A percentile compares a stretch with the other conserved stretches of the same genome.
Evolutionary conservation across 1,284 basidiomycete genomes (phyloP).

Genomic region (Irpex sp.): DNA sequence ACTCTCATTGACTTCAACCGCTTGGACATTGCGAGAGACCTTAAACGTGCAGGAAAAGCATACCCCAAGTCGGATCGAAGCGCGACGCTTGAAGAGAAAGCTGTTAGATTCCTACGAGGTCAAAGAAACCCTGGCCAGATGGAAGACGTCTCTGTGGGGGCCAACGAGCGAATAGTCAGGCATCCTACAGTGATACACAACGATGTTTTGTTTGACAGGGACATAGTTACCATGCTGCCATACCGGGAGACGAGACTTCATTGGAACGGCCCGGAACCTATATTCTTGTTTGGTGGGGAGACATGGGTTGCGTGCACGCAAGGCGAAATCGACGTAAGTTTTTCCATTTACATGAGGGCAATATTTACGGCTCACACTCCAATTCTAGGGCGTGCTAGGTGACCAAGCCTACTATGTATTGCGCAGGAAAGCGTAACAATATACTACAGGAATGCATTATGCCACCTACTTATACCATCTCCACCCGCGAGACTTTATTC

Average conservation of each 20-base stretch:
- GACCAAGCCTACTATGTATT: too few relatives aligned
- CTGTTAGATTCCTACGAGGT: not conserved
- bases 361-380: too few relatives aligned
- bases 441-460: too few relatives aligned
- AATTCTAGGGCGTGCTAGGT: too few relatives aligned
- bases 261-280: not conserved
- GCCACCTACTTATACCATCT: too few relatives aligned
- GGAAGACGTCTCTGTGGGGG: not conserved
- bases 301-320: not conserved
- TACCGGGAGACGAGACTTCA: not conserved
- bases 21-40: not conserved
- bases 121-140: not conserved
- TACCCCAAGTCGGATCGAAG: not conserved
- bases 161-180: not conserved
- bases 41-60: not conserved
- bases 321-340: not conserved
- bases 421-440: too few relatives aligned
- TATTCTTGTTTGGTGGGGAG: not conserved
- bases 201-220: not conserved
- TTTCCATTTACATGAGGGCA: not conserved
- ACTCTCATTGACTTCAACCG: not conserved
- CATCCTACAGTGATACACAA: not conserved
- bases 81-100: not conserved
- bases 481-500: too few relatives aligned
- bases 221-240: not conserved